Base-by-base conservation (phyloP, 2,329 filamentous ascomycete species). In the Basipetospora sp. region DNA sequence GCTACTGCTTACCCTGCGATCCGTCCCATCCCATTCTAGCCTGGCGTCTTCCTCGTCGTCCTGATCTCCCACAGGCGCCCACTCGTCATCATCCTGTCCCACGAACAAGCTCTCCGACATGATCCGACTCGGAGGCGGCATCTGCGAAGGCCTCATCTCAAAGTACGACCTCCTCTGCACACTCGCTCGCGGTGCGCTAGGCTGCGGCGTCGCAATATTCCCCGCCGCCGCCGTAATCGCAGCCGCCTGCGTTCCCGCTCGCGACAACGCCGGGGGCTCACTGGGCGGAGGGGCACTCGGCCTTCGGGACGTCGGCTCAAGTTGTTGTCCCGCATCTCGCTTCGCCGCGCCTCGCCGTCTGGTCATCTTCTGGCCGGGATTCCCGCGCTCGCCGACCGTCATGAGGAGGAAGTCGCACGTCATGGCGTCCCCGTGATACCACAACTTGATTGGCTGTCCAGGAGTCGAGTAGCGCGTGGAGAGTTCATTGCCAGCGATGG, bases 351-450 rank as follows among this genome's bases (percentile, higher is more conserved):
- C 35, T 19, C 36, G 40, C 31, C 42, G 41, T 20, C 39, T 69
- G 44, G 63, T 69, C 31, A 60, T 60, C 49, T 63, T 69, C 42
- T 65, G 65, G 9, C 53, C 54, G 4, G 62, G 54, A 32, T 64
- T 66, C 36, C 64, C 63, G 41, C 66, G 64, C 45, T 85, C 80
- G 11, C 81, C 82, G 8, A 80, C 74, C 1, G 82, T 88, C 80
- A 86, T 87, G 42, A 88, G 67, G 31, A 85, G 79, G 47, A 86
- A 87, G 45, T 87, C 78, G 54, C 77, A 83, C 27, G 71, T 59
- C 22, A 87, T 64, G 25, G 77, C 80, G 41, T 79, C 75, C 30
- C 71, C 68, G 17, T 69, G 65, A 49, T 88, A 88, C 31, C 66
- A 72, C 42, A 88, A 67, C 48, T 84, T 78, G 51, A 88, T 69